phyloP scores from a whole-genome alignment of 176 grass and related monocot genomes.

The Canna indica region DNA sequence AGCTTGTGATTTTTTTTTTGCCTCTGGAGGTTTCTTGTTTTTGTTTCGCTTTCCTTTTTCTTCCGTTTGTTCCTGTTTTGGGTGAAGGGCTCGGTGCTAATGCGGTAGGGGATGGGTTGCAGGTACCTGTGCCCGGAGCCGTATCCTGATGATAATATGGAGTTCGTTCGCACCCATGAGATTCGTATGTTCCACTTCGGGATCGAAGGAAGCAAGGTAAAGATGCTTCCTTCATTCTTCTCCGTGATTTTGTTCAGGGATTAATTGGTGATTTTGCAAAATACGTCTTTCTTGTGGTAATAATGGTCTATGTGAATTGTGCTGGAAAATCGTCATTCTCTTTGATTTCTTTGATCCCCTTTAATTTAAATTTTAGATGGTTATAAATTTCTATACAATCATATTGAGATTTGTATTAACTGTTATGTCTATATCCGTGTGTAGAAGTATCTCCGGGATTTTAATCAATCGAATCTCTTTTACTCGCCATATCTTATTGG shows the following conservation, averaged over 20 bases:
- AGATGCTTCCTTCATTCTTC: neutral
- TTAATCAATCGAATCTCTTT: too few relatives aligned
- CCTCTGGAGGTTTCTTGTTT: neutral
- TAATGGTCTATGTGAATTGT: neutral
- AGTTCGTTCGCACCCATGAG: slow-evolving; percentile 34
- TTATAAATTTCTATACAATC: neutral
- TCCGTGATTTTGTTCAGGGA: neutral
- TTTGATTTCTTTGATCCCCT: too few relatives aligned
- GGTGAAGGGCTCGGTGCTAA: neutral
- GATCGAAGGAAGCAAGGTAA: slow-evolving; percentile 57
- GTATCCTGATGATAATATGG: slow-evolving; percentile 36
- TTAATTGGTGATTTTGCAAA: too few relatives aligned
- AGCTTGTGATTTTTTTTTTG: slow-evolving; percentile 4
- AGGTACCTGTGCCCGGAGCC: slow-evolving; percentile 55
- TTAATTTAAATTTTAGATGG: too few relatives aligned
- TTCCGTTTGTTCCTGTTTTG: neutral
- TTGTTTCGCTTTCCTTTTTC: neutral
- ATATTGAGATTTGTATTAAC: too few relatives aligned
- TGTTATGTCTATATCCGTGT: too few relatives aligned
- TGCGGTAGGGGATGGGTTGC: neutral
- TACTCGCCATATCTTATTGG: neutral
- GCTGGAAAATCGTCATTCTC: neutral
- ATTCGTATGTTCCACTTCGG: slow-evolving; percentile 55
- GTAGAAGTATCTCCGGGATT: too few relatives aligned
- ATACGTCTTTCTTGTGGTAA: too few relatives aligned